A percentile compares a stretch with the other conserved stretches of the same genome.
These are phyloP conservation scores for Apiotrichum gracile DNA, from an alignment of 1,284 basidiomycete species.

Conservation along the genomic window DNA sequence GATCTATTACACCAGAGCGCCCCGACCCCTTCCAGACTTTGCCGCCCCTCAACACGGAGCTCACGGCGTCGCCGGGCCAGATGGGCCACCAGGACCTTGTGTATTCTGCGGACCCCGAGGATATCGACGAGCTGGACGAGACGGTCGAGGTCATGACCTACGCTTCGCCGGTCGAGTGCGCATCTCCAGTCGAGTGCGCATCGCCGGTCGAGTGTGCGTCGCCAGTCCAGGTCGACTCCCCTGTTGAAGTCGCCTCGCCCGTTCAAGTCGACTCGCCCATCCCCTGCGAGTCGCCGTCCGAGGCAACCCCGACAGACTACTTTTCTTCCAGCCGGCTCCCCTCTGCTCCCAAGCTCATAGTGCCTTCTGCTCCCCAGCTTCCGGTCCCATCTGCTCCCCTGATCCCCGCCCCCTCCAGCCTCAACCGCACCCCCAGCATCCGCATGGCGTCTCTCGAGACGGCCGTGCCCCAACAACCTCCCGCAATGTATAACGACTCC, in stretches of 20 bases:
- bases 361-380: not conserved
- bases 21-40: not conserved
- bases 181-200: not conserved
- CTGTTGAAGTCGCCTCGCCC: conserved; percentile 5
- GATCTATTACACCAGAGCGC: not conserved
- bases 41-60: conserved; percentile 2
- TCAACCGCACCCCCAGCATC: not conserved
- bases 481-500: too few species aligned
- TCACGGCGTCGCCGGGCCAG: not conserved
- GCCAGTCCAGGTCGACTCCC: not conserved
- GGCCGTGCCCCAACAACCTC: not conserved
- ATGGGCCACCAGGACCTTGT: not conserved
- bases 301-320: conserved; percentile 1
- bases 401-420: not conserved
- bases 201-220: conserved; percentile 1
- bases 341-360: too few species aligned
- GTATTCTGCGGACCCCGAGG: not conserved
- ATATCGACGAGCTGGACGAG: not conserved
- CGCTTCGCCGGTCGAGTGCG: not conserved
- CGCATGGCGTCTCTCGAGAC: not conserved
- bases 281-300: not conserved
- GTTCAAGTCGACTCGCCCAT: conserved; percentile 2
- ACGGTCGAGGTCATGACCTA: not conserved
- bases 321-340: conserved; percentile 2
- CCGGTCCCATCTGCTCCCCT: not conserved